Conservation (phyloP, 805 yeast species). For the Hanseniaspora lachancei region DNA sequence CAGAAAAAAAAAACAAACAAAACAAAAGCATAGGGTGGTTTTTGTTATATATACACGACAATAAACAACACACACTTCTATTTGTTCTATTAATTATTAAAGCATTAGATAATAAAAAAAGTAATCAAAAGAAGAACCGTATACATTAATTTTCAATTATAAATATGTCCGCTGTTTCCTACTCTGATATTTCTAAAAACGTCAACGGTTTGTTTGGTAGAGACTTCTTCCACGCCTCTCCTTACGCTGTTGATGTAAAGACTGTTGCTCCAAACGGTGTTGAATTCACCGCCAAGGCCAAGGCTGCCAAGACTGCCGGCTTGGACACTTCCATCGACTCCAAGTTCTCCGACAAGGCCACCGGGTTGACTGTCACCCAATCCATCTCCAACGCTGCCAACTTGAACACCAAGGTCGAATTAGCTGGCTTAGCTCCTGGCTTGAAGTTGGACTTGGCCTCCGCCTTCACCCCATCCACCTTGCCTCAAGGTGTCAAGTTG, state of each 20-base stretch:
- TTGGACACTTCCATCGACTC: conserved; percentile 84
- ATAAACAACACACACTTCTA: too few species aligned
- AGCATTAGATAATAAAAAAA: too few species aligned
- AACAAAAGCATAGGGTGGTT: too few species aligned
- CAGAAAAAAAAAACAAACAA: too few species aligned
- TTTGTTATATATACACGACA: too few species aligned
- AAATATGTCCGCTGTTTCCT: conserved; percentile 76
- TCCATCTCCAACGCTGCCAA: conserved; percentile 95
- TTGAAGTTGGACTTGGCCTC: conserved; percentile 86
- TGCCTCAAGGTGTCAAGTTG: conserved; percentile 73
- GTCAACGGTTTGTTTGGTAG: conserved; percentile 78
- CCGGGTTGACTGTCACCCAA: conserved; percentile 88
- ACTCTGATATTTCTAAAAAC: conserved; percentile 84
- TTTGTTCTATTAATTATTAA: too few species aligned
- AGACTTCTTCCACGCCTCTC: conserved; percentile 87
- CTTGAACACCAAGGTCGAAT: conserved; percentile 84
- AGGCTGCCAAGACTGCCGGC: conserved; percentile 64
- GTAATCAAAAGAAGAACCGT: neutral
- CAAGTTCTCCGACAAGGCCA: conserved; percentile 80
- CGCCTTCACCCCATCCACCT: conserved; percentile 67
- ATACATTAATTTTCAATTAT: neutral
- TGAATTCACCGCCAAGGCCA: conserved; percentile 85
- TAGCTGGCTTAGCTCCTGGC: conserved; percentile 87
- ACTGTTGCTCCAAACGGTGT: conserved; percentile 95
- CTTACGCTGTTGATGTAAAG: conserved; percentile 78